Conservation (phyloP, 2,329 filamentous ascomycete genomes). For the Aschersonia sp. region DNA sequence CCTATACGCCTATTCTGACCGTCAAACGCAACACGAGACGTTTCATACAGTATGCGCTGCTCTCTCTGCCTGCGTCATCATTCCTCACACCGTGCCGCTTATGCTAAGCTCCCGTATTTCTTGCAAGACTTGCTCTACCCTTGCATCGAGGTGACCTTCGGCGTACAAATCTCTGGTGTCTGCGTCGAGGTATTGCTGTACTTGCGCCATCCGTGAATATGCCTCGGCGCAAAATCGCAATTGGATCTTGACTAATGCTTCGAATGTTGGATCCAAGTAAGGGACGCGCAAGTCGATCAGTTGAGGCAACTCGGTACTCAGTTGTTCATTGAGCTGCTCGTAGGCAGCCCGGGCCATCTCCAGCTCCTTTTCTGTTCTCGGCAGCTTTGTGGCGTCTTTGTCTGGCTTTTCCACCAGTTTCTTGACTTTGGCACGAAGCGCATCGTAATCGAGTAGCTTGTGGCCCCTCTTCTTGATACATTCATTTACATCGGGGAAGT, state of each 20-base stretch:
- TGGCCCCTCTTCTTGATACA: slow-evolving; percentile 98
- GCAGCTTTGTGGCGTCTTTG: slow-evolving; percentile 94
- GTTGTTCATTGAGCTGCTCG: slow-evolving; percentile 92
- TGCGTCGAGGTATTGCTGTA: slow-evolving; percentile 93
- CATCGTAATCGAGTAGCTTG: slow-evolving; percentile 97
- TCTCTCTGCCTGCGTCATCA: background rate
- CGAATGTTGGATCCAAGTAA: slow-evolving; percentile 92
- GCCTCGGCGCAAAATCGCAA: slow-evolving; percentile 94
- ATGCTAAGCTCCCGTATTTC: slow-evolving; percentile 97
- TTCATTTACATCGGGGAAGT: slow-evolving; percentile 98
- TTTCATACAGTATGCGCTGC: background rate
- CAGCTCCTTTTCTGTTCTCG: slow-evolving; percentile 88
- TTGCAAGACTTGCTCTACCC: slow-evolving; percentile 90
- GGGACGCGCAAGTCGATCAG: slow-evolving; percentile 93
- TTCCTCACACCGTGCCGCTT: slow-evolving; percentile 46
- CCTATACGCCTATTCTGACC: slow-evolving; percentile 1
- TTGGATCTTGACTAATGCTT: slow-evolving; percentile 97
- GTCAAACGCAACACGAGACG: background rate
- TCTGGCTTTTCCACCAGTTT: slow-evolving; percentile 95
- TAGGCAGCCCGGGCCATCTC: slow-evolving; percentile 89
- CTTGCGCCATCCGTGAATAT: slow-evolving; percentile 95
- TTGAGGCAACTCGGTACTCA: slow-evolving; percentile 84
- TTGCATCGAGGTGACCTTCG: slow-evolving; percentile 74
- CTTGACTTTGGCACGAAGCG: slow-evolving; percentile 90
- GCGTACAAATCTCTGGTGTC: slow-evolving; percentile 95